Conservation (phyloP, 768 basidiomycete species). For the Podaxis sp. region DNA sequence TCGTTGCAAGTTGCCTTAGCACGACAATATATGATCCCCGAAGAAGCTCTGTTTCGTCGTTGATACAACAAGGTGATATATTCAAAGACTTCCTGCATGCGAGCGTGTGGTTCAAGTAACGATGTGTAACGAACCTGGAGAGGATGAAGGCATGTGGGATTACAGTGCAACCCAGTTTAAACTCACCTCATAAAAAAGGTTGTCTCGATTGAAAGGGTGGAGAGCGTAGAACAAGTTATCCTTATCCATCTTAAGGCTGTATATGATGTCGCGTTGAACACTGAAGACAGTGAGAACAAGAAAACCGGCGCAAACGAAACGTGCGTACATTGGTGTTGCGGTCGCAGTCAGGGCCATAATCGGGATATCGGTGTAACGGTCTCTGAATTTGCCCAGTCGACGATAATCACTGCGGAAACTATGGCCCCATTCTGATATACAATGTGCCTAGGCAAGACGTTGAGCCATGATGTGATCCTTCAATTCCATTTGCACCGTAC, state of each 20-base stretch:
- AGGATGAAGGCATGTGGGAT: background rate
- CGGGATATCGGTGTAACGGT: slow-evolving; percentile 65
- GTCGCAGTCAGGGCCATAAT: slow-evolving; percentile 90
- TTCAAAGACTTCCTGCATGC: slow-evolving; percentile 65
- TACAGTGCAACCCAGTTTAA: background rate
- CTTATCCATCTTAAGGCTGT: slow-evolving; percentile 58
- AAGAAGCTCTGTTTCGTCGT: slow-evolving; percentile 57
- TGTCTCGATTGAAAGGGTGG: slow-evolving; percentile 80
- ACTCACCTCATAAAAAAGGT: slow-evolving; percentile 78
- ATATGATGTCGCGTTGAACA: slow-evolving; percentile 73
- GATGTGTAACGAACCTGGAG: slow-evolving; percentile 63
- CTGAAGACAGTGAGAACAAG: slow-evolving; percentile 32
- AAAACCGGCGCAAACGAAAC: background rate
- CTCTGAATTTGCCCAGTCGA: slow-evolving; percentile 67
- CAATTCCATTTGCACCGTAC: slow-evolving; percentile 32
- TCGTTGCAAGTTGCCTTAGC: slow-evolving; percentile 65
- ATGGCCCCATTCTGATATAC: slow-evolving; percentile 88
- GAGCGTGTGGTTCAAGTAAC: slow-evolving; percentile 45
- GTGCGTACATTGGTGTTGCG: slow-evolving; percentile 64
- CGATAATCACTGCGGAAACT: slow-evolving; percentile 78
- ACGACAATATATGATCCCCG: slow-evolving; percentile 82
- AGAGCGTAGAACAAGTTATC: slow-evolving; percentile 59
- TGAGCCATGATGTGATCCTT: background rate
- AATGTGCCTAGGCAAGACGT: slow-evolving; percentile 58
- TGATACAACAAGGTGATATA: slow-evolving; percentile 66